phyloP scores from a whole-genome alignment of 495 filamentous ascomycete genomes.

The Glarea lozoyensis region DNA sequence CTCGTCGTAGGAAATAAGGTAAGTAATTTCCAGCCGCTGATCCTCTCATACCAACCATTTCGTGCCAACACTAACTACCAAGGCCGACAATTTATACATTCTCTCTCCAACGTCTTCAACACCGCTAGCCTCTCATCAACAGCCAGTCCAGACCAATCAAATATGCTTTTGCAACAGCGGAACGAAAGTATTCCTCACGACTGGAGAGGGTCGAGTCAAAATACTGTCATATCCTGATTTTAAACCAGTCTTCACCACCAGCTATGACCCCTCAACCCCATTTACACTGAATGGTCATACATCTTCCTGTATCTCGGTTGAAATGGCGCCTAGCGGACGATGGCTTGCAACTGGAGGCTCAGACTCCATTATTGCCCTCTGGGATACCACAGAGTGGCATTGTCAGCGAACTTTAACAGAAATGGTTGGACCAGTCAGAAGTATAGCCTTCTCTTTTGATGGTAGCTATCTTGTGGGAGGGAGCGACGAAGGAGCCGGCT shows the following conservation, averaged over 20 bases:
- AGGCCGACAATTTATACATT: slow-evolving; percentile 66
- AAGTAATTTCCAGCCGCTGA: slow-evolving; percentile 7
- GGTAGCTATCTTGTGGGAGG: slow-evolving; percentile 80
- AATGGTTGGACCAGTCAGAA: slow-evolving; percentile 71
- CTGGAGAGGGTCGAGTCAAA: slow-evolving; percentile 71
- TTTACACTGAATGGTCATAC: slow-evolving; percentile 76
- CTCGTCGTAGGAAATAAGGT: slow-evolving; percentile 85
- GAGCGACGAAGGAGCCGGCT: slow-evolving; percentile 68
- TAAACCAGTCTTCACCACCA: slow-evolving; percentile 34
- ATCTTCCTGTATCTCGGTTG: slow-evolving; percentile 60
- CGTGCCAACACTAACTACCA: slow-evolving; percentile 19
- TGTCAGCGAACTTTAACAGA: slow-evolving; percentile 71
- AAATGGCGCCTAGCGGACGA: slow-evolving; percentile 64
- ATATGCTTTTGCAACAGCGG: slow-evolving; percentile 74
- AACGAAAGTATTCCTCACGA: slow-evolving; percentile 68
- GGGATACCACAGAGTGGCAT: slow-evolving; percentile 90
- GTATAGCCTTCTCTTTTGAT: slow-evolving; percentile 85
- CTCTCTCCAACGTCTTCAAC: slow-evolving; percentile 45
- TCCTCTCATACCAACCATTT: too few species aligned
- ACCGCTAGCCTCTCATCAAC: slow-evolving; percentile 53
- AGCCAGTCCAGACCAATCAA: slow-evolving; percentile 70
- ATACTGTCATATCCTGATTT: slow-evolving; percentile 66
- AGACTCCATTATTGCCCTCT: slow-evolving; percentile 81
- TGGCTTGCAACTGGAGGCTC: slow-evolving; percentile 84
- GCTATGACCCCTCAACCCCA: slow-evolving; percentile 31